phyloP scores from a whole-genome alignment of 768 basidiomycete genomes.

The Trametopsis cervina region DNA sequence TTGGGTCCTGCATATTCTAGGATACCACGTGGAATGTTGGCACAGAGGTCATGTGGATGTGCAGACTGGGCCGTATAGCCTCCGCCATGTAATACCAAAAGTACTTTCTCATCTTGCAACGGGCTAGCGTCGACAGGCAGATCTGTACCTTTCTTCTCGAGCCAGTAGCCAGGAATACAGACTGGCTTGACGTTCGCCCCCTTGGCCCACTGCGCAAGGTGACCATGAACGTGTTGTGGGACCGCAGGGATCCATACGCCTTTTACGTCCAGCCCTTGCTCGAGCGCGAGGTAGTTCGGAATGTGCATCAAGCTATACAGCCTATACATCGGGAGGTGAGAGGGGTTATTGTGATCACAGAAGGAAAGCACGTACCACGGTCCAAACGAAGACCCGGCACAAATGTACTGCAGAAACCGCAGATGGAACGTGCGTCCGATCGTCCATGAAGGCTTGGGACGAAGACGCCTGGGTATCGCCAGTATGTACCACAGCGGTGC shows the following conservation, averaged over 20 bases:
- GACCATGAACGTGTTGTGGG: slow-evolving; percentile 26
- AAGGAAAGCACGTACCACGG: no score
- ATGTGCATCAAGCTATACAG: no score
- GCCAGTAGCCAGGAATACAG: slow-evolving; percentile 32
- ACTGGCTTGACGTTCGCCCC: slow-evolving; percentile 22
- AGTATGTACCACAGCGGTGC: not conserved
- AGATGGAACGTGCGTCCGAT: no score
- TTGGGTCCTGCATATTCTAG: slow-evolving; percentile 2
- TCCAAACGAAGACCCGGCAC: no score
- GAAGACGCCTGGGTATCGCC: not conserved
- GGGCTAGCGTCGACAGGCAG: slow-evolving; percentile 18
- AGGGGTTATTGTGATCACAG: no score
- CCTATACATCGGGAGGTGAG: no score
- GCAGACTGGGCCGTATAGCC: slow-evolving; percentile 17
- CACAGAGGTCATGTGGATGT: slow-evolving; percentile 5
- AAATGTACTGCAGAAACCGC: no score
- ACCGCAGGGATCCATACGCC: slow-evolving; percentile 29
- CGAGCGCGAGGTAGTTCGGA: slow-evolving; percentile 5
- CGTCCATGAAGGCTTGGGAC: not conserved
- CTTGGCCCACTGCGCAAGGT: slow-evolving; percentile 24
- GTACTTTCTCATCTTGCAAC: slow-evolving; percentile 25
- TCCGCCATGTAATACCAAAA: slow-evolving; percentile 29
- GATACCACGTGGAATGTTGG: slow-evolving; percentile 12
- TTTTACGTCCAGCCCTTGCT: not conserved
- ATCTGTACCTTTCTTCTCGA: slow-evolving; percentile 16